Percentiles rank a stretch among this genome's conserved stretches.
These are phyloP conservation scores for Drechslerella dactyloides DNA, from an alignment of 2,329 filamentous ascomycete genomes.

Conservation along the genomic window DNA sequence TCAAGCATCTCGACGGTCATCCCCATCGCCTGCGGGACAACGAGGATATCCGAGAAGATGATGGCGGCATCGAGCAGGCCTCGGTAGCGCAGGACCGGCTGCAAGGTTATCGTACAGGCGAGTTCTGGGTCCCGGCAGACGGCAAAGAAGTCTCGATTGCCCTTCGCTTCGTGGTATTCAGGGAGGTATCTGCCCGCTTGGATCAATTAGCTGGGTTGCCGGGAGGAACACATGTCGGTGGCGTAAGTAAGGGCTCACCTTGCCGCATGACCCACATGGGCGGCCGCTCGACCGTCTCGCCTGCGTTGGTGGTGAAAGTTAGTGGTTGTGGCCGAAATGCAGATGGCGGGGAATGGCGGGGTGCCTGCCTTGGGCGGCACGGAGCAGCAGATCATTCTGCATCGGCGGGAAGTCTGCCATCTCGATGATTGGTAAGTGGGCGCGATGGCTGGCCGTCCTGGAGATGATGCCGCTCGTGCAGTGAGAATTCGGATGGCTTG, in stretches of 20 bases:
- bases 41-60: conserved; percentile 98
- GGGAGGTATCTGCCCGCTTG: conserved; percentile 90
- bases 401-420: conserved; percentile 73
- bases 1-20: conserved; percentile 99
- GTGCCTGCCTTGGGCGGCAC: conserved; percentile 80
- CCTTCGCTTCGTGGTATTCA: conserved; percentile 96
- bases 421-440: conserved; percentile 13
- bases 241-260: conserved; percentile 65
- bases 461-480: neutral
- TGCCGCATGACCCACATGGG: conserved; percentile 99
- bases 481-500: conserved; percentile 5
- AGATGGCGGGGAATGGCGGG: neutral
- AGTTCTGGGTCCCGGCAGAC: conserved; percentile 94
- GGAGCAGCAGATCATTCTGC: conserved; percentile 89
- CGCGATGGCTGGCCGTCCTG: neutral
- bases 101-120: conserved; percentile 88
- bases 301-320: conserved; percentile 61
- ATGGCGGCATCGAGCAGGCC: conserved; percentile 95
- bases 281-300: conserved; percentile 86
- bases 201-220: conserved; percentile 30
- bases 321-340: conserved; percentile 1
- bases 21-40: conserved; percentile 96
- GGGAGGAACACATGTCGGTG: conserved; percentile 5
- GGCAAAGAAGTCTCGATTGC: conserved; percentile 89
- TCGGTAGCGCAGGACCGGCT: conserved; percentile 88